A percentile compares a stretch with the other conserved stretches of the same genome.
Evolutionary conservation across 164 flowering plant species (phyloP).

Genomic region (Magnolia sinica): DNA sequence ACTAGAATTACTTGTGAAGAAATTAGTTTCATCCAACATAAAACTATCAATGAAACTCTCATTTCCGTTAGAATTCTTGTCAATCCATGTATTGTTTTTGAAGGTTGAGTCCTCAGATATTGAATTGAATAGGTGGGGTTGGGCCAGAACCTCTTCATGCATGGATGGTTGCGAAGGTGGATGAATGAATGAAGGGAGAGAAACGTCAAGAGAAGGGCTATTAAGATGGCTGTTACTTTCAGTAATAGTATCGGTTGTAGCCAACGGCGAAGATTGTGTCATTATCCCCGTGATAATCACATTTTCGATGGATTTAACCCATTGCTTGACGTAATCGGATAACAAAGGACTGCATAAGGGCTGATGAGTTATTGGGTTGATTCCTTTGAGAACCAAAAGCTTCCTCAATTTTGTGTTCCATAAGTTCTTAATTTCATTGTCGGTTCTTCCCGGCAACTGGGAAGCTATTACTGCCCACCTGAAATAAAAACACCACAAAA

Average conservation of each 20-base stretch:
- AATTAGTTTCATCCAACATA: background rate
- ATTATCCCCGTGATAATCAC: slow-evolving; percentile 6
- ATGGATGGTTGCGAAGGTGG: background rate
- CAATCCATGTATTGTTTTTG: background rate
- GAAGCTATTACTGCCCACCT: slow-evolving; percentile 40
- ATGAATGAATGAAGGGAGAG: background rate
- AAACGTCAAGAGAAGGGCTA: background rate
- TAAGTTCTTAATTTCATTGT: slow-evolving; percentile 31
- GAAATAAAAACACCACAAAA: background rate
- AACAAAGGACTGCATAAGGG: slow-evolving; percentile 10
- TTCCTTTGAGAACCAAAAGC: slow-evolving; percentile 24
- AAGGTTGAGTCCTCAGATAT: background rate
- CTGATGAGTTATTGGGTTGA: slow-evolving; percentile 31
- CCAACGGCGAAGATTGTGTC: background rate
- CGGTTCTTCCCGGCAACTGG: slow-evolving; percentile 30
- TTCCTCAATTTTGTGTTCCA: slow-evolving; percentile 38
- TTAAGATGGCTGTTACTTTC: background rate
- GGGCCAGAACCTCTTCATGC: background rate
- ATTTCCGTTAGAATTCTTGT: background rate
- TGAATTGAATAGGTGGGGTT: background rate
- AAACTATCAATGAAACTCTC: background rate
- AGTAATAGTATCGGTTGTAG: background rate
- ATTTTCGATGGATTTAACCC: slow-evolving; percentile 12
- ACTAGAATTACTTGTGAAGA: background rate
- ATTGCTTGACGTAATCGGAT: slow-evolving; percentile 14